Conservation (phyloP, 1,284 basidiomycete species). For the Fomitopsis palustris region DNA sequence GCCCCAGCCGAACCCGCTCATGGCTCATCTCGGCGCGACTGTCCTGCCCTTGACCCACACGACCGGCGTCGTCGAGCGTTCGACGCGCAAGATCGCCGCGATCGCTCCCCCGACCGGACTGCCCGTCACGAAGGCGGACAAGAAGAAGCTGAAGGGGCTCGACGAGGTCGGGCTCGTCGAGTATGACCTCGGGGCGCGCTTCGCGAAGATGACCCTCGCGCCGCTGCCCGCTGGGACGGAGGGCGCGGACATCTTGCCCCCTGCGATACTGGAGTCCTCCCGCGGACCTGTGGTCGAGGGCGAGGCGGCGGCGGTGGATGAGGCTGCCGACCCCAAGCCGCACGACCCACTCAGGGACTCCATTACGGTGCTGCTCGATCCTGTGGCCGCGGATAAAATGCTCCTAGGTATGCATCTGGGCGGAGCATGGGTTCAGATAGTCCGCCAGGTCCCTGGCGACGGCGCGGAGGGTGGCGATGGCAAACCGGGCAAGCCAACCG, state of each 20-base stretch:
- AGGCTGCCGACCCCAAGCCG: slow-evolving; percentile 5
- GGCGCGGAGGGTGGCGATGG: slow-evolving; percentile 16
- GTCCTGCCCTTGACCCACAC: slow-evolving; percentile 44
- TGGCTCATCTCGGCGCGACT: slow-evolving; percentile 41
- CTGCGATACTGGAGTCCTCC: slow-evolving; percentile 40
- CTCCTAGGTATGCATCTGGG: slow-evolving; percentile 49
- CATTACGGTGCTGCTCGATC: slow-evolving; percentile 53
- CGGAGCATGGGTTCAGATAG: slow-evolving; percentile 62
- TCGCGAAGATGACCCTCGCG: slow-evolving; percentile 47
- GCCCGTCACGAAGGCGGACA: slow-evolving; percentile 6
- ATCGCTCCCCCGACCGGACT: slow-evolving; percentile 18
- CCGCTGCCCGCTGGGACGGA: slow-evolving; percentile 46
- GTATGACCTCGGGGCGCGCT: slow-evolving; percentile 40
- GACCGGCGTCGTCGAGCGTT: slow-evolving; percentile 48
- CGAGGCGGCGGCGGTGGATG: slow-evolving; percentile 1
- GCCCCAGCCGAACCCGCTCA: slow-evolving; percentile 27
- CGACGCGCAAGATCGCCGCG: slow-evolving; percentile 43
- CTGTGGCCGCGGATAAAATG: slow-evolving; percentile 40
- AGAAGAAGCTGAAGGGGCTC: slow-evolving; percentile 12
- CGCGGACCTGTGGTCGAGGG: slow-evolving; percentile 35
- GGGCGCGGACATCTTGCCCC: slow-evolving; percentile 35
- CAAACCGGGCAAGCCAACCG: slow-evolving; percentile 21
- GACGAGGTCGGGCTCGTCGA: slow-evolving; percentile 41
- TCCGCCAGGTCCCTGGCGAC: slow-evolving; percentile 29
- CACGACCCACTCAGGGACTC: slow-evolving; percentile 50